Evolutionary conservation across 2,329 filamentous ascomycete genomes (phyloP).

Genomic region (Lecanicillium sp.): DNA sequence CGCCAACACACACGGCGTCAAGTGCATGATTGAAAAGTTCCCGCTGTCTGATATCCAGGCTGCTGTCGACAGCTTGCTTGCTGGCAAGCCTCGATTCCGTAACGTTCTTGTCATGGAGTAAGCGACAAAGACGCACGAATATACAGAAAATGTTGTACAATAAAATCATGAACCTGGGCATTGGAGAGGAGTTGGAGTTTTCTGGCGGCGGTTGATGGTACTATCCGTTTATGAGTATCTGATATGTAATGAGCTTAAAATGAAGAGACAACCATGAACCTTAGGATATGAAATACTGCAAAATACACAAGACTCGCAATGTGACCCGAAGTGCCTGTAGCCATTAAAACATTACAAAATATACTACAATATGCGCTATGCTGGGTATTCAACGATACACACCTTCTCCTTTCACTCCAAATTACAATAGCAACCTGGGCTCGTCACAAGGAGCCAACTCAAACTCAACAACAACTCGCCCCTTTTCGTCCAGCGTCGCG

Average conservation of each 20-base stretch:
- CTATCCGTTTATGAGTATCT: too few species aligned
- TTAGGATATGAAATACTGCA: too few species aligned
- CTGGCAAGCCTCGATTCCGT: conserved; percentile 36
- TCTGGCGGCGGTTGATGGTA: too few species aligned
- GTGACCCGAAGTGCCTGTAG: too few species aligned
- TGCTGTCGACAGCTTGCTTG: conserved; percentile 32
- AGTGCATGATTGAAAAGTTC: conserved; percentile 58
- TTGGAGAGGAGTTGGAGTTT: too few species aligned
- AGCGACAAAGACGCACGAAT: conserved; percentile 1
- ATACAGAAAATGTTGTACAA: neutral
- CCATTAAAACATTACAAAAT: too few species aligned
- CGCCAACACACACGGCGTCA: conserved; percentile 50
- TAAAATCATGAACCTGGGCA: neutral
- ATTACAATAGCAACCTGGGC: conserved; percentile 35
- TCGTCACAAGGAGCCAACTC: conserved; percentile 29
- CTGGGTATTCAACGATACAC: too few species aligned
- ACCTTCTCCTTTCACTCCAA: neutral
- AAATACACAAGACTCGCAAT: too few species aligned
- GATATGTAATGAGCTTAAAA: too few species aligned
- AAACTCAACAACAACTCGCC: conserved; percentile 25
- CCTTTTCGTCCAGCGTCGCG: conserved; percentile 23
- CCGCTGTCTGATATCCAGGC: conserved; percentile 42
- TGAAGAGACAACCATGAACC: too few species aligned
- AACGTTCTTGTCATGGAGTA: conserved; percentile 34
- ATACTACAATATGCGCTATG: too few species aligned